Evolutionary conservation across 2,329 filamentous ascomycete genomes (phyloP), one percentile per base, ranked within the genome.

Genomic region (Aspergillus carbonarius): DNA sequence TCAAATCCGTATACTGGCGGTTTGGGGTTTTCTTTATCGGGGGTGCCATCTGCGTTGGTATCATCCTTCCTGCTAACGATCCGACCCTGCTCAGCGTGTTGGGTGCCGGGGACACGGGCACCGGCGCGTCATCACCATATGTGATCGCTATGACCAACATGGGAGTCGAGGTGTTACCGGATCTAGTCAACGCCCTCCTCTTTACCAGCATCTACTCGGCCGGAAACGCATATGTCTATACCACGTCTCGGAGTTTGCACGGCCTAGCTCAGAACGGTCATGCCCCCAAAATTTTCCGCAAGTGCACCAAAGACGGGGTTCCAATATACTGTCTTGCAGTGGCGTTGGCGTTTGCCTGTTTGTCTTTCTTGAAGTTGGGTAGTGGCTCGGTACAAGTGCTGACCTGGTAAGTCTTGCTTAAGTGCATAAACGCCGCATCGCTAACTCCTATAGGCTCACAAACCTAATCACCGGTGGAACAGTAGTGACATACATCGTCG

Each of bases 1-100:
- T 87, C 74, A 89, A 90, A 59, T 84, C 87, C 54, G 87, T 92
- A 1, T 91, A 91, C 71, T 90, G 88, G 74, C 87, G 90, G 17
- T 79, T 92, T 46, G 86, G 86, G 0, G 76, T 83, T 10, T 92
- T 92, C 72, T 92, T 91, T 74, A 82, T 90, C 37, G 81, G 89
- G 1, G 88, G 88, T 1, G 85, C 88, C 0, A 80, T 92, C 5
- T 84, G 82, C 25, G 84, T 89, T 4, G 88, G 88, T 4, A 86
- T 90, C 53, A 71, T 90, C 20, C 81, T 91, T 40, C 80, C 90
- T 4, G 88, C 86, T 69, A 81, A 88, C 57, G 83, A 91, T 65
- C 66, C 76, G 0, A 78, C 80, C 7, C 61, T 66, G 1, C 25
- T 42, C 5, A 17, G 50, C 0, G 55, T 61, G 35, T 55, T 64